Evolutionary conservation across 106 monocot species (phyloP).

Genomic region (Posidonia australis): DNA sequence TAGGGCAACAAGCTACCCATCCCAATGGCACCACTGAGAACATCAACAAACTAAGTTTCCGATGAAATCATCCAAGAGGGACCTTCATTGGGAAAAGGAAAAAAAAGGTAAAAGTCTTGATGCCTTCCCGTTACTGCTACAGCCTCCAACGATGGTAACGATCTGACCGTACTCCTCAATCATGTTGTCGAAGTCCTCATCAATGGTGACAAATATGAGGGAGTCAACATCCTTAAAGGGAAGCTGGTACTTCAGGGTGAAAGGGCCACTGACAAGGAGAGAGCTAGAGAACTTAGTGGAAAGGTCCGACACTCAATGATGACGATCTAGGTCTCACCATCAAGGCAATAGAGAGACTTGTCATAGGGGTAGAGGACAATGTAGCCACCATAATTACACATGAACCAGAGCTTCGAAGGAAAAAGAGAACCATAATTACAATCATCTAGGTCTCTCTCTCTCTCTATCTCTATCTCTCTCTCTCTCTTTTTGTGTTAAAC

Average conservation of each 20-base stretch:
- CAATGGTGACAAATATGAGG: slow-evolving; percentile 75
- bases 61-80: slow-evolving; percentile 63
- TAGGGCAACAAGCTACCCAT: slow-evolving; percentile 36
- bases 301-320: slow-evolving; percentile 66
- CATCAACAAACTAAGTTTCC: slow-evolving; percentile 84
- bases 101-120: slow-evolving; percentile 56
- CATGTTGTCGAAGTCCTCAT: slow-evolving; percentile 95
- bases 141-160: neutral
- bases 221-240: slow-evolving; percentile 93
- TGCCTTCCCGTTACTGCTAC: slow-evolving; percentile 14
- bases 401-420: slow-evolving; percentile 55
- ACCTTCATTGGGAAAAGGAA: slow-evolving; percentile 51
- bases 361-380: slow-evolving; percentile 90
- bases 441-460: too few relatives aligned
- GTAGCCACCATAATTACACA: slow-evolving; percentile 91
- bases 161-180: slow-evolving; percentile 87
- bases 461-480: too few relatives aligned
- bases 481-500: too few relatives aligned
- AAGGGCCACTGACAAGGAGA: slow-evolving; percentile 42
- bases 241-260: slow-evolving; percentile 86
- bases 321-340: slow-evolving; percentile 89
- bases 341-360: slow-evolving; percentile 86
- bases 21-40: slow-evolving; percentile 59
- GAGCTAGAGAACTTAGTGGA: slow-evolving; percentile 43
- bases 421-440: too few relatives aligned